Evolutionary conservation across 108 stramenopile species (phyloP), one percentile per base, ranked within the genome.

Genomic region (Epipyxis sp.): DNA sequence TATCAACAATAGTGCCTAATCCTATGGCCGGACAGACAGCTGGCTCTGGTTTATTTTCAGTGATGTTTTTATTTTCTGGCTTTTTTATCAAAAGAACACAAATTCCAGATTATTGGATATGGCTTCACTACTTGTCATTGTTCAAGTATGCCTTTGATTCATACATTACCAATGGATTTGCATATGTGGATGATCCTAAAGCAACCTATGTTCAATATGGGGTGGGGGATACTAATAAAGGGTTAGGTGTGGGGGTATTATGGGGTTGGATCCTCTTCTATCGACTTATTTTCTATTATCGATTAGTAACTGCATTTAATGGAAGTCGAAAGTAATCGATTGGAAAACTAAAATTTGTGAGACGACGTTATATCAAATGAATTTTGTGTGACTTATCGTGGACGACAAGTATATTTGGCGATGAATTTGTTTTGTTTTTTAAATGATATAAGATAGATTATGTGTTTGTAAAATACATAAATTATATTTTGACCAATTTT

Each of bases 31-130:
- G 80, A 13, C 78, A 80, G 71, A 67, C 78, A 34, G n/a, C 39
- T 69, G 80, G 80, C 13, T 79, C 80, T 2, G 80, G 78, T n/a
- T 40, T 80, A 79, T 69, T 80, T 40, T 78, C 80, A 42, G 78
- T 80, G 29, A 80, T 80, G 80, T 80, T 80, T 78, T 68, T 80
- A 10, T 80, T 80, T 72, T 79, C 78, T 42, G 80, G 80, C 1
- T 80, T 80, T 79, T 80, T 80, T 79, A 80, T 80, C 59, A 0
- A 25, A 42, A 71, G 74, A 78, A 32, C 25, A 67, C 13, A 69
- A 20, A 78, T 80, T 42, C 80, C 80, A 1, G 35, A 39, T 1
- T 78, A 78, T 30, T 80, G 80, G 80, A 67, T 37, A 25, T 80
- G 80, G 80, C 78, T 80, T 43, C 59, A 32, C 40, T 78, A 68